Evolutionary conservation across 108 stramenopile species (phyloP).

Genomic region (Nannochloropsis oceanica): DNA sequence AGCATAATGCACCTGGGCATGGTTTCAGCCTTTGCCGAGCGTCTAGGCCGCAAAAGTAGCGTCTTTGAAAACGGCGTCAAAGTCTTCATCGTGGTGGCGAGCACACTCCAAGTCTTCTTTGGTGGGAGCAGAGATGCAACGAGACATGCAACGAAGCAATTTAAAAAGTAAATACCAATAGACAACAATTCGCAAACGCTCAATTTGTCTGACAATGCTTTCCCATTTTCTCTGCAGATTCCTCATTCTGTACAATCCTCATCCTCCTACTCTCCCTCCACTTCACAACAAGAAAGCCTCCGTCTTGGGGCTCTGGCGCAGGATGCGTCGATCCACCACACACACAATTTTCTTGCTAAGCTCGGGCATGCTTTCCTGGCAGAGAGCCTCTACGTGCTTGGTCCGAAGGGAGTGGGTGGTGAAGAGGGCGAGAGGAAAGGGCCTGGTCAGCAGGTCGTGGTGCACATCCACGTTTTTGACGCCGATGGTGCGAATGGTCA

Average conservation of each 20-base stretch:
- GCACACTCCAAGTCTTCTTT: too few species aligned
- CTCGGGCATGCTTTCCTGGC: constrained; percentile 47
- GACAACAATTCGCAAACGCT: too few species aligned
- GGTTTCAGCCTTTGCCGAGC: too few species aligned
- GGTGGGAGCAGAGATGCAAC: too few species aligned
- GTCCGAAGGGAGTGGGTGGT: constrained; percentile 36
- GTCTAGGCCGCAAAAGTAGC: too few species aligned
- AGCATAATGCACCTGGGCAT: too few species aligned
- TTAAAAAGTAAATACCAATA: too few species aligned
- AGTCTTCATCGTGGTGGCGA: too few species aligned
- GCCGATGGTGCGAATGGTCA: constrained; percentile 58
- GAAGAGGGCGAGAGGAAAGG: constrained; percentile 55
- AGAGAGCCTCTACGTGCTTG: constrained; percentile 52
- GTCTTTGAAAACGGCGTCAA: too few species aligned
- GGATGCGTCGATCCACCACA: constrained; percentile 51
- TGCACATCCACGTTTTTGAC: constrained; percentile 52
- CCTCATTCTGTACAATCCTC: neutral
- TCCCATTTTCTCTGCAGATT: too few species aligned
- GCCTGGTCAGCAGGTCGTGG: constrained; percentile 36
- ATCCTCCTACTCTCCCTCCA: neutral
- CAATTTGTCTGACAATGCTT: too few species aligned
- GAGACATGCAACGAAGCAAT: too few species aligned
- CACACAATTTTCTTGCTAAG: constrained; percentile 53
- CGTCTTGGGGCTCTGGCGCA: constrained; percentile 47
- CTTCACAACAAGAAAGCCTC: constrained; percentile 49